phyloP scores from a whole-genome alignment of 2,329 filamentous ascomycete genomes.

The Ophiosphaerella korrae region DNA sequence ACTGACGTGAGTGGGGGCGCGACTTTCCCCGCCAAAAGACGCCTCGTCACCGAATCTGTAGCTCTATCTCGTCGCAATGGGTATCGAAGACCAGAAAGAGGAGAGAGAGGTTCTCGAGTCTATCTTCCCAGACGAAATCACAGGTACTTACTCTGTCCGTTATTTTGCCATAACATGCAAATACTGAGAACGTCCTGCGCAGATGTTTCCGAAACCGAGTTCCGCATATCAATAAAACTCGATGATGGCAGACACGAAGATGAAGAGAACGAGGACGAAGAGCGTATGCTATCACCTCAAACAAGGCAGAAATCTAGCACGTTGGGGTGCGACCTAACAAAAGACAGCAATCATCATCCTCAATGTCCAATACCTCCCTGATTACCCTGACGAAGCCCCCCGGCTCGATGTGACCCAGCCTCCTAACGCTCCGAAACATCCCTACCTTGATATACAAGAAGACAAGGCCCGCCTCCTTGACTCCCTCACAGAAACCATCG shows the following conservation, averaged over 20 bases:
- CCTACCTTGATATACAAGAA: constrained; percentile 76
- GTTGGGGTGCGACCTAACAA: constrained; percentile 3
- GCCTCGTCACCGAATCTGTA: constrained; percentile 15
- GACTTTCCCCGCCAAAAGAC: constrained; percentile 22
- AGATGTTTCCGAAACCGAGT: constrained; percentile 92
- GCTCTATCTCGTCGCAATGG: constrained; percentile 46
- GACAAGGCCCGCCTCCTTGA: constrained; percentile 78
- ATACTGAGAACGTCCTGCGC: constrained; percentile 8
- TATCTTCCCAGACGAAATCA: constrained; percentile 98
- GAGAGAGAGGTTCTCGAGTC: constrained; percentile 97
- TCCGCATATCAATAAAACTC: constrained; percentile 82
- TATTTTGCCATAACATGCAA: not conserved
- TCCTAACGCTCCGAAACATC: constrained; percentile 71
- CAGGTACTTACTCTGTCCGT: constrained; percentile 60
- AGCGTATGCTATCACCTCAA: constrained; percentile 48
- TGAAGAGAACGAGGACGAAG: constrained; percentile 61
- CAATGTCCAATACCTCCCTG: constrained; percentile 84
- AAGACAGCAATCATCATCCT: constrained; percentile 70
- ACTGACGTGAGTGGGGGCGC: constrained; percentile 27
- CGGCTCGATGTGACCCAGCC: constrained; percentile 78
- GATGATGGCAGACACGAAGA: constrained; percentile 66
- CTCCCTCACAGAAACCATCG: constrained; percentile 73
- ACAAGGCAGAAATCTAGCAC: not conserved
- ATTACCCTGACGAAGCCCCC: constrained; percentile 87
- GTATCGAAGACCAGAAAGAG: constrained; percentile 84